Evolutionary conservation across 345 rosid species (phyloP).

Genomic region (Gossypium arboreum): DNA sequence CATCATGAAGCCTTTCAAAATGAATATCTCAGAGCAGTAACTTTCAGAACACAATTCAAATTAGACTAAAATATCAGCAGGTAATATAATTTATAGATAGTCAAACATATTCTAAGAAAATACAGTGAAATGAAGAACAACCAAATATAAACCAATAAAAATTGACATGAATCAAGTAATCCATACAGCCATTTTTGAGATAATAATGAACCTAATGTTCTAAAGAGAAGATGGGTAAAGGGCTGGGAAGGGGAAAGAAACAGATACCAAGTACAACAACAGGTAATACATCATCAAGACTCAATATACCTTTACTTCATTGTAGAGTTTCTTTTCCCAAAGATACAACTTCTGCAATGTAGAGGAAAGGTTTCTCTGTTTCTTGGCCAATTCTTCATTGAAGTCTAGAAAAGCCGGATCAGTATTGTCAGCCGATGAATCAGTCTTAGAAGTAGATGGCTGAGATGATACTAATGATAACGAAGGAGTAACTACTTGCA

Average conservation of each 20-base stretch:
- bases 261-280: neutral
- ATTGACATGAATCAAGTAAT: neutral
- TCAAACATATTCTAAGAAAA: neutral
- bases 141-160: neutral
- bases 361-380: conserved; percentile 78
- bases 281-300: neutral
- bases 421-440: conserved; percentile 33
- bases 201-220: neutral
- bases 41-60: neutral
- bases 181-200: neutral
- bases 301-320: conserved; percentile 80
- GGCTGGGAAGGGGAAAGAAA: neutral
- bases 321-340: conserved; percentile 93
- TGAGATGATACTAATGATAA: conserved; percentile 46
- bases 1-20: neutral
- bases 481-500: conserved; percentile 56
- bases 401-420: conserved; percentile 42
- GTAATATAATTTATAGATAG: neutral
- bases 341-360: conserved; percentile 76
- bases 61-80: neutral
- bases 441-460: conserved; percentile 53
- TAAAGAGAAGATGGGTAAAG: neutral
- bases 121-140: neutral
- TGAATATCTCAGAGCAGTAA: neutral
- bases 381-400: conserved; percentile 65